Base-by-base conservation (phyloP, 148 eudicot species). In the Rhododendron griersonianum region DNA sequence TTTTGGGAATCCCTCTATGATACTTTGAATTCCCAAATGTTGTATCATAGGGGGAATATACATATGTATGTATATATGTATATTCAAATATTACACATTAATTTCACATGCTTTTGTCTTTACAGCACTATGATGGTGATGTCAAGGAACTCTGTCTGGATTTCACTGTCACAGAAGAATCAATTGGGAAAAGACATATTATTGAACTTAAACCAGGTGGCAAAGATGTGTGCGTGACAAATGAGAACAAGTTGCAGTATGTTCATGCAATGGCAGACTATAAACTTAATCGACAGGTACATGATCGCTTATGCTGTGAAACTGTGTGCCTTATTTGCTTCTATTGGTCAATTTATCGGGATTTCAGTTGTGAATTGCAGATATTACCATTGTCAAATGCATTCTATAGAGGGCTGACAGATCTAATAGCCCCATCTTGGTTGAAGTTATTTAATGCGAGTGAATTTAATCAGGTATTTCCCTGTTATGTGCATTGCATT, bases 211-310 rank as follows among this genome's bases (percentile, higher is more conserved):
- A 93, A 90, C 92, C 98, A 81, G 98, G 98, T 79, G 99, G 99
- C 80, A 94, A 93, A 91, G 98, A 96, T 86, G 87, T 86, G 23
- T 87, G 65, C 78, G 98, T 96, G 85, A 94, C 96, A 77, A 93
- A 95, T 90, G 98, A 96, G 85, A 96, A 95, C 92, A 96, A 94
- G 92, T 89, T 95, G 89, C 99, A 95, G 88, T 96, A 96, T 82
- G 89, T 96, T 89, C 95, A 96, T 95, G 99, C 99, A 87, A 94
- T 96, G 83, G 99, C 98, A 86, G 98, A 96, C 76, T 96, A 95
- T 90, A 96, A 96, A 91, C 98, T 96, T 85, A 96, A 96, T 73
- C 92, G 99, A 65, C 99, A 96, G 98, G 99, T 96, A 82, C 61
- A 1, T 59, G 87, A 33, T 82, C 47, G n/a, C 51, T 85, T 84